Percentiles rank a stretch among this genome's conserved stretches.
Evolutionary conservation across 2,329 filamentous ascomycete species (phyloP).

Genomic region (Scedosporium apiospermum): DNA sequence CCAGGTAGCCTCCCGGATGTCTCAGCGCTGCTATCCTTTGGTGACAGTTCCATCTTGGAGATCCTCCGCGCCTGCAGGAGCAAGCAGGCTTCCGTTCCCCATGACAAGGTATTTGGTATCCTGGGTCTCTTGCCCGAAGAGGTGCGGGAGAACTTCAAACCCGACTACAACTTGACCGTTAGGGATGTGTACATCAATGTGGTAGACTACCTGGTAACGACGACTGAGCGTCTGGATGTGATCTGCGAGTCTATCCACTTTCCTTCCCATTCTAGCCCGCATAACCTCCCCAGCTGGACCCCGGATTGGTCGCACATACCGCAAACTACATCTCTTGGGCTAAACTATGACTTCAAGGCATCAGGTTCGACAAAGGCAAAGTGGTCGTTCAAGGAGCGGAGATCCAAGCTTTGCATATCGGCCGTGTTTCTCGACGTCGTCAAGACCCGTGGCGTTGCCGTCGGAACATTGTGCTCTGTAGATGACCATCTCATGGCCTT

Average conservation of each 20-base stretch:
- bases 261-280: constrained; percentile 14
- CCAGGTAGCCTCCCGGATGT: constrained; percentile 10
- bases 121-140: constrained; percentile 20
- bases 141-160: constrained; percentile 16
- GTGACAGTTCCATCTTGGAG: constrained; percentile 9
- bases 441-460: constrained; percentile 14
- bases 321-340: constrained; percentile 11
- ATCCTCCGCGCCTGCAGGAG: constrained; percentile 15
- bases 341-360: constrained; percentile 14
- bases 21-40: background rate
- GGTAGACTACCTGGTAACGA: constrained; percentile 19
- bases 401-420: constrained; percentile 18
- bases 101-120: constrained; percentile 26
- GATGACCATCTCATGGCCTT: constrained; percentile 26
- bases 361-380: constrained; percentile 10
- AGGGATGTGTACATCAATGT: constrained; percentile 24
- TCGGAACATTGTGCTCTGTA: constrained; percentile 17
- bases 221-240: constrained; percentile 19
- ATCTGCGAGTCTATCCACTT: constrained; percentile 25
- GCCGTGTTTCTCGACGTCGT: constrained; percentile 19
- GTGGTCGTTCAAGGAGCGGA: constrained; percentile 16
- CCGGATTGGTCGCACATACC: constrained; percentile 25
- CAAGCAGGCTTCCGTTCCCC: constrained; percentile 19
- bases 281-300: constrained; percentile 22
- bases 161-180: constrained; percentile 21